phyloP scores from a whole-genome alignment of 805 yeast species.

The Starmerella potacharoeniae region DNA sequence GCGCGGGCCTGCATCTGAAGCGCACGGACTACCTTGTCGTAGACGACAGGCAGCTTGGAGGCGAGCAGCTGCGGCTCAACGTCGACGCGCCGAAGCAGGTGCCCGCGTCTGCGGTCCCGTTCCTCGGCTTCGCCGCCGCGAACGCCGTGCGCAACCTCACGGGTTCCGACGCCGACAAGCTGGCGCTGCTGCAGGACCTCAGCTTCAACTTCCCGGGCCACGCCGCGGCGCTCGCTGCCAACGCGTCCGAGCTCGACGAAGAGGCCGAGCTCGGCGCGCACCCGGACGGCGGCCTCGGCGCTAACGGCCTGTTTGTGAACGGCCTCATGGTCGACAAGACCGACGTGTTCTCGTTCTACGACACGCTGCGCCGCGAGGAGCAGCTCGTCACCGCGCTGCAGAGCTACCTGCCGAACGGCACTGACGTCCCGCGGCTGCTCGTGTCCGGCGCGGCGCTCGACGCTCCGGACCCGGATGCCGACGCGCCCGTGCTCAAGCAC shows the following conservation, averaged over 20 bases:
- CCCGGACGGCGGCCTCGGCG: slow-evolving; percentile 25
- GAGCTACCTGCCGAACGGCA: slow-evolving; percentile 29
- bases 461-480: slow-evolving; percentile 12
- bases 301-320: slow-evolving; percentile 44
- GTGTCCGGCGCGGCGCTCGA: slow-evolving; percentile 10
- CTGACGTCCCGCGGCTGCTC: slow-evolving; percentile 26
- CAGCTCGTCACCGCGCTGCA: slow-evolving; percentile 21
- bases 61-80: slow-evolving; percentile 16
- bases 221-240: slow-evolving; percentile 31
- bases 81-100: slow-evolving; percentile 21
- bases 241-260: slow-evolving; percentile 24
- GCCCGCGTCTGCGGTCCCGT: slow-evolving; percentile 5
- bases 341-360: slow-evolving; percentile 27
- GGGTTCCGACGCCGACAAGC: neutral
- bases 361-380: slow-evolving; percentile 33
- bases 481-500: neutral
- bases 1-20: slow-evolving; percentile 51
- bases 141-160: slow-evolving; percentile 7
- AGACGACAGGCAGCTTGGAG: slow-evolving; percentile 41
- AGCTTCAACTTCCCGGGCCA: slow-evolving; percentile 47
- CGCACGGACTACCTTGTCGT: slow-evolving; percentile 55
- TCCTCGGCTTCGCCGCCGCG: slow-evolving; percentile 22
- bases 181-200: slow-evolving; percentile 21
- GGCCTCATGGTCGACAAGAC: slow-evolving; percentile 42
- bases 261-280: slow-evolving; percentile 23